Evolutionary conservation across 352 stramenopile species (phyloP), one percentile per base, ranked within the genome.

Genomic region (Phytophthora pinifolia): DNA sequence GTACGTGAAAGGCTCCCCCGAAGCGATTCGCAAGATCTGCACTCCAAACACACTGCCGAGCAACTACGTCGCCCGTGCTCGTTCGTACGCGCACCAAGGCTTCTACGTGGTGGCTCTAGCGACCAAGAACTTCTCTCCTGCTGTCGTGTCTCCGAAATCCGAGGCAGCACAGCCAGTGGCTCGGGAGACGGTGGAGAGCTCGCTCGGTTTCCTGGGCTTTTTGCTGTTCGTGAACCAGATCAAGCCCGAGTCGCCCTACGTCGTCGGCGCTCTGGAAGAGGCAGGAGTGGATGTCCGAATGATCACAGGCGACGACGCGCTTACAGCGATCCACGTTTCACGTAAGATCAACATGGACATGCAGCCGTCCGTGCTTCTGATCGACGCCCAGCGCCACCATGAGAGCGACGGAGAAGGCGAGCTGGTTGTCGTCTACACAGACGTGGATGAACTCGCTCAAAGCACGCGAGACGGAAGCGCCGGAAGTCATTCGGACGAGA

Each of bases 141-240:
- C 59, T 6, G 41, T 31, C 20, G 38, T 65, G 6, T 63, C 57
- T 9, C 50, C 50, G 14, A 55, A 41, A 17, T 64, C 62, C 1
- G 72, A 86, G 17, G 76, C 67, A 1, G 59, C 71, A 0, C 68
- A 86, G 35, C 61, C 82, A 9, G 63, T 75, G 0, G 47, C 68
- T 31, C 87, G 89, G 22, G 86, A 91, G 37, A 64, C 83, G 2
- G 77, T 97, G 54, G 91, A 98, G 45, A 77, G 54, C 7, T 74
- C 78, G 6, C 54, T 96, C 3, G 65, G 55, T 18, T 96, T 97
- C 59, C 10, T 88, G 14, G 90, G 92, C 20, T 88, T 97, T 32
- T 62, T 96, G 17, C 72, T 96, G 6, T 98, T 97, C 65, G 59
- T 87, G 15, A 98, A 98, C 63, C 72, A 84, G 48, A 80, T 97